These are phyloP conservation scores for Monosporascus sp. DNA, from an alignment of 2,329 filamentous ascomycete genomes.

Conservation along the genomic window DNA sequence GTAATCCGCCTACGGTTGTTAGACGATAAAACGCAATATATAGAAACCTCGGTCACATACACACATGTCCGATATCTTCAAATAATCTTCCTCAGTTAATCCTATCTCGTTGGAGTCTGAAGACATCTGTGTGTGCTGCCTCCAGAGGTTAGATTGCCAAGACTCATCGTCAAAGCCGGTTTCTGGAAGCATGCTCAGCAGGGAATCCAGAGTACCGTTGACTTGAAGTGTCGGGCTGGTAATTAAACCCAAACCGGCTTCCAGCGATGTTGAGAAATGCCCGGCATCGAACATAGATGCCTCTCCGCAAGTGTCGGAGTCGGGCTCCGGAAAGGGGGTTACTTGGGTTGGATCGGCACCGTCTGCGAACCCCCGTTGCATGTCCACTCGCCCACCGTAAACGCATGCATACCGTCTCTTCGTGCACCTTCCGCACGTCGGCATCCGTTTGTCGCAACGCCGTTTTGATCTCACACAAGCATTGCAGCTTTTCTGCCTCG, in stretches of 20 bases:
- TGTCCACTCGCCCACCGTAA: conserved; percentile 22
- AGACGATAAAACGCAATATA: neutral
- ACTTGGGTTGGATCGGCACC: conserved; percentile 20
- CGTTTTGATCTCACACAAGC: conserved; percentile 43
- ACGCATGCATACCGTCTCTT: conserved; percentile 37
- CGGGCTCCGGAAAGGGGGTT: conserved; percentile 27
- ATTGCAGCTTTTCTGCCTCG: conserved; percentile 46
- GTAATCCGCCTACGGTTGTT: conserved; percentile 11
- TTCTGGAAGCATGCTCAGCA: conserved; percentile 7
- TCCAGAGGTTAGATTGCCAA: conserved; percentile 5
- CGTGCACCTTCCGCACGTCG: conserved; percentile 37
- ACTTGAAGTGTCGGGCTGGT: conserved; percentile 7
- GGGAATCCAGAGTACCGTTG: conserved; percentile 7
- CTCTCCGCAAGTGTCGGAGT: conserved; percentile 16
- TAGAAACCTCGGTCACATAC: conserved; percentile 10
- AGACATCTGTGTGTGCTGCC: neutral
- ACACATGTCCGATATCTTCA: conserved; percentile 13
- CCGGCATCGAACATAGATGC: conserved; percentile 3
- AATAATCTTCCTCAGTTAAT: conserved; percentile 14
- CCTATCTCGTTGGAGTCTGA: conserved; percentile 3
- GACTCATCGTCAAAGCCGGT: conserved; percentile 1
- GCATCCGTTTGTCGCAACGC: conserved; percentile 40
- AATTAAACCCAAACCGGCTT: conserved; percentile 1
- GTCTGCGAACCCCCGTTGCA: conserved; percentile 19
- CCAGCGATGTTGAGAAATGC: conserved; percentile 2